Evolutionary conservation across 805 yeast species (phyloP), one percentile per base, ranked within the genome.

Genomic region (Zygosaccharomyces pseudorouxii): DNA sequence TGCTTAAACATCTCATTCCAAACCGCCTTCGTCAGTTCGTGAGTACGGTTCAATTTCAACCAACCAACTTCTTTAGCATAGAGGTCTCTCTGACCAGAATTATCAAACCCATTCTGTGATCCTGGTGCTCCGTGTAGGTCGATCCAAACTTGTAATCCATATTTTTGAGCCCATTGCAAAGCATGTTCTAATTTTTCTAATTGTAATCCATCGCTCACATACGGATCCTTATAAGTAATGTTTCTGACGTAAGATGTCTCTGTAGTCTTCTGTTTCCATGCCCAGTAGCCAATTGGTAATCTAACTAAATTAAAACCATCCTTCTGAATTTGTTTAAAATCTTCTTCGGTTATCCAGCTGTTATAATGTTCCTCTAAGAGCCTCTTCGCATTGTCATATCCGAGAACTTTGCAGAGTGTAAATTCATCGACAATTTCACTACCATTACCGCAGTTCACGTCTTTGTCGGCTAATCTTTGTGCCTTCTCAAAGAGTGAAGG

Each of bases 51-150:
- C 0, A 53, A 45, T 4, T 55, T 45, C 46, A 69, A 70, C 81
- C 81, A 78, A 3, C 67, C 67, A n/a, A 72, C 55, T 14, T 63
- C 59, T 10, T 31, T 33, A 16, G 67, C 67, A 31, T 69, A 63
- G 22, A 58, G 61, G 45, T 73, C 80, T 59, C 89, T 72, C 25
- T 76, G 66, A 1, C 95, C 95, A 6, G 88, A 81, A 58, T 86
- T 87, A 59, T 86, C 92, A 71, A 86, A 86, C 11, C 95, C 95
- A 64, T 87, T 87, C 60, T 87, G 95, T 1, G 90, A 82, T 0
- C 92, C 93, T 5, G 95, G 93, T 9, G 77, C 82, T 11, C 93
- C 89, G 58, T 87, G 95, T 46, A 87, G 67, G 60, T 87, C 95
- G 45, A 87, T 68, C 83, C 86, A 81, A 3, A 82, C 84, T 50